Evolutionary conservation across 768 basidiomycete species (phyloP), one percentile per base, ranked within the genome.

Genomic region (Aureoboletus auriporus): DNA sequence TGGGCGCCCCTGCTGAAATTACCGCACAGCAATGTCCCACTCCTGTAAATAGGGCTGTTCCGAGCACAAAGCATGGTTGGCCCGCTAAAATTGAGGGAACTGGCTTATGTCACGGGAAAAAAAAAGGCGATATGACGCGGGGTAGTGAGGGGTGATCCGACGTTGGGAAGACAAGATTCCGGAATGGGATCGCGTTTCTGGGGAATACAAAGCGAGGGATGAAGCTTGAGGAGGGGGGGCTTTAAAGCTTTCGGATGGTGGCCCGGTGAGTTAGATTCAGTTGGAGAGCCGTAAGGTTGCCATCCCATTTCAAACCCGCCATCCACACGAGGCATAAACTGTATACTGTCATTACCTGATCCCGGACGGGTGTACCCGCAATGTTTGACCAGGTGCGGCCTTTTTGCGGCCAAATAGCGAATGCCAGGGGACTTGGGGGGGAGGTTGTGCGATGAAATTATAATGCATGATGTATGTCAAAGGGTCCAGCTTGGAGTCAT

Each of bases 311-410:
- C 52, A 30, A 14, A 29, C 41, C 44, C 2, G 51, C 60, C 55
- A 55, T 46, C 42, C 53, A 62, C 61, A 64, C 56, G 62, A 64
- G 62, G 61, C 62, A 40, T 45, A 39, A 49, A 44, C 42, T 48
- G 36, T 14, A 46, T 50, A 31, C 11, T 23, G 20, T 23, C 20
- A 23, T 41, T 42, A 44, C 51, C 46, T 30, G 23, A 51, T 53
- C 20, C 35, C 16, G 42, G 42, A 26, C 45, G 41, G 49, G 29
- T 8, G 17, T 14, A 50, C 13, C 39, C 49, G 39, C 17, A 43
- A 46, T 40, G 26, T 20, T 14, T 26, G 28, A 38, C 10, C 42
- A 49, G 47, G 26, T 42, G 51, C 48, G 42, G 27, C 9, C 6
- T n/a, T 35, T 47, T 26, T 40, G 48, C 47, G 57, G 57, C 20